These are phyloP conservation scores for Draba incana DNA, from an alignment of 345 rosid genomes.

Conservation along the genomic window DNA sequence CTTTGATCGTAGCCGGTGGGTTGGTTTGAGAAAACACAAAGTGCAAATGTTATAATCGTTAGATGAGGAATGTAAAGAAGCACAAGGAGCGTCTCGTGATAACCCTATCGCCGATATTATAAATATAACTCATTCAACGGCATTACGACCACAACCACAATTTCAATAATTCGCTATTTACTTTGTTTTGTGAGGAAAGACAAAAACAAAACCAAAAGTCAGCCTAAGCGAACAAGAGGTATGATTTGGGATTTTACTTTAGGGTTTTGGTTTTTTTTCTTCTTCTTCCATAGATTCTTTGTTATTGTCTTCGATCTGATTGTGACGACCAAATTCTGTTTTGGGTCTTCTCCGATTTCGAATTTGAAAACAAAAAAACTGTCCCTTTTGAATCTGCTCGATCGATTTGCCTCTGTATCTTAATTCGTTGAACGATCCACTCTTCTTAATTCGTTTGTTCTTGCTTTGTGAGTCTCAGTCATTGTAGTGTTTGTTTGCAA, in stretches of 20 bases:
- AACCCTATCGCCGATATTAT: conserved; percentile 7
- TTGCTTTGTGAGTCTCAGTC: neutral
- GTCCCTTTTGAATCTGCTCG: neutral
- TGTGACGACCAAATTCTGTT: neutral
- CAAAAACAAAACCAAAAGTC: neutral
- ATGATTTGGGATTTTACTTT: neutral
- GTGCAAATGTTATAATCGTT: conserved; percentile 44
- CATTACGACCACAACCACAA: neutral
- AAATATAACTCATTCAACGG: conserved; percentile 47
- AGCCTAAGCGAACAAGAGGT: conserved; percentile 30
- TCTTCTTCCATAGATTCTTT: neutral
- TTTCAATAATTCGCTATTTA: conserved; percentile 12
- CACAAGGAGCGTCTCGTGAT: conserved; percentile 51
- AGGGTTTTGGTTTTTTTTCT: neutral
- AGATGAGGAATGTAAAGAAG: conserved; percentile 43
- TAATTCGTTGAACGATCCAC: neutral
- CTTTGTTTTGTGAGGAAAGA: neutral
- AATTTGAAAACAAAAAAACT: neutral
- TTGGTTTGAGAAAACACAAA: conserved; percentile 58
- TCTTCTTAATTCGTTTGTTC: neutral
- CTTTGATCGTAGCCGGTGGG: conserved; percentile 49
- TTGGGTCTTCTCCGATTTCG: neutral
- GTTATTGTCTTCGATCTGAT: neutral
- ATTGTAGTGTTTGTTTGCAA: neutral
- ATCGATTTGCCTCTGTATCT: neutral